Evolutionary conservation across 495 filamentous ascomycete species (phyloP), one percentile per base, ranked within the genome.

Genomic region (Viridothelium virens): DNA sequence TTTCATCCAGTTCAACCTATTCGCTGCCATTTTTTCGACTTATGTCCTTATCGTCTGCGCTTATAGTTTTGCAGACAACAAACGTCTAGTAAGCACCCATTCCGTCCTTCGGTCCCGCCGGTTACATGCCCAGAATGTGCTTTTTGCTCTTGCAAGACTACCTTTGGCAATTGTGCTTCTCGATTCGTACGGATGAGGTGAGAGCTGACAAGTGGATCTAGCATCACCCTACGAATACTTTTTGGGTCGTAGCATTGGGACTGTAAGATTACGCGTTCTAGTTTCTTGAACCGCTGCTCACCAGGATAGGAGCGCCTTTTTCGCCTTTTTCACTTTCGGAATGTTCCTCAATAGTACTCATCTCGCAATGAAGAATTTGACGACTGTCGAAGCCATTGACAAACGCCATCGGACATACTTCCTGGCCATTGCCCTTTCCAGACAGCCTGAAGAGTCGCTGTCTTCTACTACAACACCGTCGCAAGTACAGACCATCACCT

Each of bases 1-100:
- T 70, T 97, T 97, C 68, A 80, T 91, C 12, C 92, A 96, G 69
- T 95, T 96, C 69, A 85, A 86, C 3, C 79, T 81, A 25, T 96
- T 92, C 71, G 83, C 87, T 11, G 70, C 82, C 6, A 63, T 92
- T 5, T 91, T 86, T 71, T 92, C 88, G 68, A 71, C 77, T 18
- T 86, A 87, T 69, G 72, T 82, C 37, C 77, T 96, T 2, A 81
- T 87, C 47, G 76, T 86, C 1, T 77, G 84, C 72, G 84, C 84
- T 12, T 75, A 81, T 34, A 85, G 85, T 53, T 75, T 86, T 11
- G 69, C 70, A 12, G 69, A 76, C 18, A 59, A 73, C 56, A 65
- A 62, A 71, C 74, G 25, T 64, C 71, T 18, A 75, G 76, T 33
- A 76, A 78, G 34, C 75, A 59, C 5, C 31, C 48, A 5, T 53